Evolutionary conservation across 2,329 filamentous ascomycete genomes (phyloP), one percentile per base, ranked within the genome.

Genomic region (Arthrobotrys megalospora): DNA sequence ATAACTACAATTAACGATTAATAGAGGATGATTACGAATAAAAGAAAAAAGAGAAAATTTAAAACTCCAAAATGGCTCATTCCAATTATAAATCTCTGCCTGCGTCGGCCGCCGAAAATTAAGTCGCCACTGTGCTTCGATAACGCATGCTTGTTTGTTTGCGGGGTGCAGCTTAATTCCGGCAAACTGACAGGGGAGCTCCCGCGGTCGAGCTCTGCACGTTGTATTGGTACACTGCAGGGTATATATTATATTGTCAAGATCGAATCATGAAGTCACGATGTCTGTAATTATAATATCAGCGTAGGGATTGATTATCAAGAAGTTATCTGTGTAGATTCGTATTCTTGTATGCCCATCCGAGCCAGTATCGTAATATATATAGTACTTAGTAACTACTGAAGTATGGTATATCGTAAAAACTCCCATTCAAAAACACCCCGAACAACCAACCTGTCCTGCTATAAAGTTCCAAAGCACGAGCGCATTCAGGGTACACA

Each of bases 71-170:
- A 47, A 64, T 64, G 43, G 38, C 60, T 47, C 34, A 55, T 36
- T 58, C 10, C 34, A 16, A n/a, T 53, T 53, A 41, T 58, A 50
- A 48, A 43, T 68, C 19, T 67, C 38, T 55, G 47, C 48, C 64
- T 55, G 64, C 64, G 47, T 53, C 64, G 64, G 48, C 63, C n/a
- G 63, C 63, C 63, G 63, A 66, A 50, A 58, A 58, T 36, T 16
- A 32, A 58, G 32, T 34, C 32, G n/a, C 52, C 21, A 32, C 55
- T 28, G 24, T 43, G 36, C 36, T 12, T 38, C 36, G 36, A 38
- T 38, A 38, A 38, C 36, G 36, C 6, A 28, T 52, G 48, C 19
- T 52, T 24, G 19, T 52, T 41, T 11, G 55, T 38, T 62, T 34
- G 55, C 55, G 55, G 55, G 55, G 55, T 62, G 55, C 55, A 62